Base-by-base conservation (phyloP, 202 grass and related monocot genomes). In the Hordeum pubiflorum region DNA sequence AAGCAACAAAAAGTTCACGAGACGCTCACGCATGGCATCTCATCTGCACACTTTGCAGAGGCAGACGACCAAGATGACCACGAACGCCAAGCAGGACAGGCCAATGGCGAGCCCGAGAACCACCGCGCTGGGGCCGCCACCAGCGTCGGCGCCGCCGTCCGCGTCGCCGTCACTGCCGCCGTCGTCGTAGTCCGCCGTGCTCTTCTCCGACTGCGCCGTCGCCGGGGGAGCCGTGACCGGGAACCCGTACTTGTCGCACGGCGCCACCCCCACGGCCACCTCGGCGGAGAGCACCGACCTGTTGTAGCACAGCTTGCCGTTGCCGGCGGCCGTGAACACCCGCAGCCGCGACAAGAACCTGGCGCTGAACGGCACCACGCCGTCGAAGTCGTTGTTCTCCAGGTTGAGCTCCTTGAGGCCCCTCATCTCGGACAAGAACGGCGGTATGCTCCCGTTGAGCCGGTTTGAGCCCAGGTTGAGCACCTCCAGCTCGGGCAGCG, bases 61-160 rank as follows among this genome's bases (percentile, higher is more conserved):
- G 89, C 94, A 97, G 84, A 94, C 76, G 21, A 94, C 79, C 79
- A 97, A 81, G 76, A 94, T 91, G 38, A 93, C 88, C 12, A 90
- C 70, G 85, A 97, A 97, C 7, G 91, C 92, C 3, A 97, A 76
- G 80, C 92, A 92, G 24, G 92, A 94, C 17, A 97, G 58, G 4
- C 92, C 94, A 22, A 97, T 97, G 88, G 92, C 92, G 38, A 93
- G 83, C 32, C 90, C 94, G 31, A 97, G 94, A 82, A 97, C 91
- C 59, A 81, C 54, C 36, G 82, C 86, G 84, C 79, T 97, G 14
- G 91, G 91, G 3, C 94, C 92, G n/a, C 86, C 89, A 59, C 64
- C 69, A 37, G 79, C 46, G 9, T 89, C 88, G 0, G 18, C 70
- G 3, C 29, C 61, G 52, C 58, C 77, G 26, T 78, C 79, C 11